Percentiles rank a stretch among this genome's conserved stretches.
phyloP scores from a whole-genome alignment of 2,329 filamentous ascomycete genomes.

The Hymenoscyphus fraxineus region DNA sequence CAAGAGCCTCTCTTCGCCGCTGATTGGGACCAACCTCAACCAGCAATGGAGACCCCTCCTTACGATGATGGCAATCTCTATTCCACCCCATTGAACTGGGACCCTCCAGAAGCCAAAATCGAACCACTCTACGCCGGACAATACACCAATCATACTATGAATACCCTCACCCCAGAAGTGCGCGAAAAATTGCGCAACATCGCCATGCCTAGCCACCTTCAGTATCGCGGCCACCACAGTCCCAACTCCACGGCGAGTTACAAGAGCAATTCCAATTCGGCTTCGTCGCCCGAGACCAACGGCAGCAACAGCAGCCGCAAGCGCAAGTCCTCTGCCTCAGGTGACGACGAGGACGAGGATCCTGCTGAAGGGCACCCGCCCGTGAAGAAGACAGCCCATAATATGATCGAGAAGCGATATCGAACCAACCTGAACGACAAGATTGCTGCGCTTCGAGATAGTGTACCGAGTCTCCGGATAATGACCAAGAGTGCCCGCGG shows the following conservation, averaged over 20 bases:
- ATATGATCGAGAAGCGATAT: constrained; percentile 97
- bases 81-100: constrained; percentile 34
- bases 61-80: constrained; percentile 33
- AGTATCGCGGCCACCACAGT: constrained; percentile 48
- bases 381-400: constrained; percentile 90
- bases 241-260: constrained; percentile 52
- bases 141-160: constrained; percentile 29
- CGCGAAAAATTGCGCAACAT: constrained; percentile 60
- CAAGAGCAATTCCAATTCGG: constrained; percentile 39
- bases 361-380: constrained; percentile 53
- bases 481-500: constrained; percentile 70
- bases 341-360: constrained; percentile 59
- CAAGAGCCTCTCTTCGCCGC: constrained; percentile 21
- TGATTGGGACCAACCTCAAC: constrained; percentile 22
- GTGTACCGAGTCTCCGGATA: constrained; percentile 83
- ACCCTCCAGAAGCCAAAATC: constrained; percentile 29
- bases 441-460: constrained; percentile 86
- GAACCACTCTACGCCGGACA: constrained; percentile 22
- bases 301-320: constrained; percentile 52
- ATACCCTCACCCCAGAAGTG: constrained; percentile 52
- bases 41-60: constrained; percentile 26
- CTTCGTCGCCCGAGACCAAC: constrained; percentile 59
- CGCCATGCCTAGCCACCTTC: constrained; percentile 60
- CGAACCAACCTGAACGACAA: constrained; percentile 96
- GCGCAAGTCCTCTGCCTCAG: constrained; percentile 63